Evolutionary conservation across 108 stramenopile species (phyloP).

Genomic region (Discostella pseudostelligera): DNA sequence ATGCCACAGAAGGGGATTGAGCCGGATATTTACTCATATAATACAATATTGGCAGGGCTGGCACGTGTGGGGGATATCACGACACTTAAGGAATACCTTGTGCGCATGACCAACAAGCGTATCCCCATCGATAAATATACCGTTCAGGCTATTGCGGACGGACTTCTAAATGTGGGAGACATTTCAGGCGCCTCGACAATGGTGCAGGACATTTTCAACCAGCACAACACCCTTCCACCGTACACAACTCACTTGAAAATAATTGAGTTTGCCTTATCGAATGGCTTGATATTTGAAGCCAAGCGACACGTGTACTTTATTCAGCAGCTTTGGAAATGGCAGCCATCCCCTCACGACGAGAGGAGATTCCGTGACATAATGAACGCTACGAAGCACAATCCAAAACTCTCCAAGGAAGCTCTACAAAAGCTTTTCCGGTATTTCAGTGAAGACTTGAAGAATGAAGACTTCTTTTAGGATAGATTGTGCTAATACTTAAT

Average conservation of each 20-base stretch:
- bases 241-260: slow-evolving; percentile 85
- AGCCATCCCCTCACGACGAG: slow-evolving; percentile 61
- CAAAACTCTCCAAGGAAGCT: slow-evolving; percentile 67
- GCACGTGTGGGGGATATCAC: slow-evolving; percentile 58
- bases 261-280: slow-evolving; percentile 72
- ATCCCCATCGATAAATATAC: slow-evolving; percentile 63
- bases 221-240: slow-evolving; percentile 77
- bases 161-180: slow-evolving; percentile 75
- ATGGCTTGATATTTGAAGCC: slow-evolving; percentile 71
- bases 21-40: slow-evolving; percentile 72
- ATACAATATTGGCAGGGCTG: slow-evolving; percentile 66
- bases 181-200: slow-evolving; percentile 55
- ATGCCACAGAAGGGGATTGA: slow-evolving; percentile 65
- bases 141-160: slow-evolving; percentile 67
- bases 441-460: slow-evolving; percentile 72
- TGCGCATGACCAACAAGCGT: slow-evolving; percentile 59
- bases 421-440: slow-evolving; percentile 75
- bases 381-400: slow-evolving; percentile 64
- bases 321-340: slow-evolving; percentile 83
- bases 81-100: slow-evolving; percentile 63
- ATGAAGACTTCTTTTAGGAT: slow-evolving; percentile 71
- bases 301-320: slow-evolving; percentile 85
- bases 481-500: not conserved
- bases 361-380: slow-evolving; percentile 54
- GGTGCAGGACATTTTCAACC: slow-evolving; percentile 78